Evolutionary conservation across 768 basidiomycete species (phyloP), one percentile per base, ranked within the genome.

Genomic region (Coprinopsis strossmayeri): DNA sequence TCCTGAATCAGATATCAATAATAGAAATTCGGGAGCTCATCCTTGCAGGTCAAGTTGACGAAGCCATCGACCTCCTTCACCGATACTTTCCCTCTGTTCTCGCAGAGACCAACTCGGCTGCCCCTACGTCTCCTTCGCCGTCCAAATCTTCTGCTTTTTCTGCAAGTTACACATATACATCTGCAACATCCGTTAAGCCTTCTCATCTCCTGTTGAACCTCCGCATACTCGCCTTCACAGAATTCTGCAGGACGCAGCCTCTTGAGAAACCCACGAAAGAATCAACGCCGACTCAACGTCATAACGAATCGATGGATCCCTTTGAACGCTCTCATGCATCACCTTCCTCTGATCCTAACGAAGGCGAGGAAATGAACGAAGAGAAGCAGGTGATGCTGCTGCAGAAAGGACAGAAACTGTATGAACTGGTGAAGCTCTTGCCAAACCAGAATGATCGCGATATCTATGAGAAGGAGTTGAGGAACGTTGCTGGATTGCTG

Each of bases 151-250:
- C 12, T 25, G 18, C 34, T 38, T 34, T 32, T 35, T 30, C 28
- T 27, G 60, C 5, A 1, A 26, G n/a, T 12, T 40, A 39, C 20
- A 45, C 64, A 45, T 57, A 56, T 56, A 47, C 57, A 39, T 52
- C 59, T 2, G 32, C 46, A 23, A 84, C 79, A 1, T 84, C 91
- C 4, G 72, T 82, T 23, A 73, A 84, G 40, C 85, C 91, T n/a
- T 63, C 70, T 1, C 89, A 92, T 57, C 73, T 95, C 45, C 69
- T 72, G 15, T 76, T 97, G 52, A 93, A 96, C 60, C 81, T 97
- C 32, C 85, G 84, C 43, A 88, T 96, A 41, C 82, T 87, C 34
- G 78, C 80, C 1, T 97, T 96, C 68, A 82, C 89, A 58, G 94
- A 97, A 64, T 77, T 83, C 18, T 82, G 90, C 54, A 81, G 91